Base-by-base conservation (phyloP, 192 early-diverging fungal genomes). In the Borealophlyctis nickersoniae region DNA sequence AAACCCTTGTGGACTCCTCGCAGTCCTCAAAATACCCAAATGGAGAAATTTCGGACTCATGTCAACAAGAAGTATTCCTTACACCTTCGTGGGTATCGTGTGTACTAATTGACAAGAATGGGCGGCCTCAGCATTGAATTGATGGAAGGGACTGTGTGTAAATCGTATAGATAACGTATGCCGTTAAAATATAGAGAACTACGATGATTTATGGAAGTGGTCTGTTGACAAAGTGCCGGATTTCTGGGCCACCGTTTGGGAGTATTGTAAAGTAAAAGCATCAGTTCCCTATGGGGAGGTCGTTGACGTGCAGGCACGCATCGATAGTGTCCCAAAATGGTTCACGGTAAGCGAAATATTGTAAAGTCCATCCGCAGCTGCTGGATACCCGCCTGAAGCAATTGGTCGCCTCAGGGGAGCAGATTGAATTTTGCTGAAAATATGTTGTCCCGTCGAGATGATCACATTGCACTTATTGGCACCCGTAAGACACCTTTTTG, bases 351-450 rank as follows among this genome's bases (percentile, higher is more conserved):
- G 67, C n/a, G 35, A n/a, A n/a, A n/a, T n/a, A n/a, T n/a, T 45
- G 39, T 7, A 45, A 45, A 45, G 9, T 45, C 19, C 7, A 19
- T 45, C 39, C 9, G 7, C 39, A 7, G 39, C 7, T 7, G 9
- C 39, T 19, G 19, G 7, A 45, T 19, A 13, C 9, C 39, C 7
- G 9, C 24, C 3, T n/a, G 0, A 49, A 23, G 24, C 45, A 62
- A 23, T 55, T 60, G 2, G 2, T 62, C 27, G 9, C 7, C 39
- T 19, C 27, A 74, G 66, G 92, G 87, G 2, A 81, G 89, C 0
- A 73, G 73, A 19, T 74, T 98, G 32, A 98, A 98, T 77, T 95
- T 91, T 74, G 87, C 96, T 26, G 93, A 98, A 68, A 95, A 97
- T 70, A 63, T 93, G 13, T 68, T 98, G 24, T 76, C 77, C 67